These are phyloP conservation scores for Austroboletus olivaceoglutinosus DNA, from an alignment of 1,284 basidiomycete species.

Conservation along the genomic window DNA sequence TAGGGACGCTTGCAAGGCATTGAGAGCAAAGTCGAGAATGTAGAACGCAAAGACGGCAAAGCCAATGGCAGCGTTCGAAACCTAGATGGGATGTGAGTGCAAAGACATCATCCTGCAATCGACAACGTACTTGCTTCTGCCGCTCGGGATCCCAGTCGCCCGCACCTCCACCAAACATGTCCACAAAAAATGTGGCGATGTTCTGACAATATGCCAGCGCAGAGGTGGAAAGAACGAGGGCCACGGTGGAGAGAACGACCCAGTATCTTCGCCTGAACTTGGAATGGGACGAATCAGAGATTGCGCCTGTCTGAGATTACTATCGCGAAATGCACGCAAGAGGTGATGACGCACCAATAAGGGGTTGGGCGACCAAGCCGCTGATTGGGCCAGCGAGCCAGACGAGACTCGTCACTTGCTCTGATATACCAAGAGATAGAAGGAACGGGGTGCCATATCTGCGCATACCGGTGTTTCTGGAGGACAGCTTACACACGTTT, in stretches of 20 bases:
- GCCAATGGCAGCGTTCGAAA: slow-evolving; percentile 68
- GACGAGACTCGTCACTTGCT: slow-evolving; percentile 89
- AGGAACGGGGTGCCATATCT: slow-evolving; percentile 96
- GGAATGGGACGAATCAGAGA: slow-evolving; percentile 90
- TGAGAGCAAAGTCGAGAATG: slow-evolving; percentile 91
- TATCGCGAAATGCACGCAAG: slow-evolving; percentile 17
- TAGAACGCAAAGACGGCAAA: slow-evolving; percentile 94
- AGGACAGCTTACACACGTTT: slow-evolving; percentile 18
- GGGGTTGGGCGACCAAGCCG: slow-evolving; percentile 90
- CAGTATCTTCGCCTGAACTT: slow-evolving; percentile 88
- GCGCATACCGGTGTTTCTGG: slow-evolving; percentile 10
- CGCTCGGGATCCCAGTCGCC: slow-evolving; percentile 90
- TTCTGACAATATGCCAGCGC: slow-evolving; percentile 84
- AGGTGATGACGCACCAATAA: slow-evolving; percentile 66
- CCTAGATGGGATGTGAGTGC: slow-evolving; percentile 41
- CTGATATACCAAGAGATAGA: slow-evolving; percentile 83
- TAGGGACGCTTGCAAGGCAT: slow-evolving; percentile 90
- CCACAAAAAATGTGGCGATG: slow-evolving; percentile 74
- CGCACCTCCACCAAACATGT: slow-evolving; percentile 71
- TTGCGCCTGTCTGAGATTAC: slow-evolving; percentile 60
- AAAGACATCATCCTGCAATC: neutral
- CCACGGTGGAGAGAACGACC: slow-evolving; percentile 80
- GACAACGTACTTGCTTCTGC: slow-evolving; percentile 49
- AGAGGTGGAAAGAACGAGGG: slow-evolving; percentile 67
- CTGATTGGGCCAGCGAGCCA: slow-evolving; percentile 97